Evolutionary conservation across 2,329 filamentous ascomycete genomes (phyloP), one percentile per base, ranked within the genome.

Genomic region (Botrytis porri): DNA sequence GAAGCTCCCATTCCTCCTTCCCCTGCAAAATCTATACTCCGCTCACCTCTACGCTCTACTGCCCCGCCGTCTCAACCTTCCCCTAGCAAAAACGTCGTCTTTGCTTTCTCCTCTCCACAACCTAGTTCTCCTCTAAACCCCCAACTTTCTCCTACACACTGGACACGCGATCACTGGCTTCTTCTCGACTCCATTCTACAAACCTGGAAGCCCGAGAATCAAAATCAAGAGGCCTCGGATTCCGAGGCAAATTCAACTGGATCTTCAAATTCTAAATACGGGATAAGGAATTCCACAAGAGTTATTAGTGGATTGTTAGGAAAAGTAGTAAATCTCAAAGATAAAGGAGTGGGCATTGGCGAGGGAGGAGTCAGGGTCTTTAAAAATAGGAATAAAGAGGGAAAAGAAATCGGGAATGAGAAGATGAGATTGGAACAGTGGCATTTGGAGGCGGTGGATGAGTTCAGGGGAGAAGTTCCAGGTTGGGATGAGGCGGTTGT

Each of bases 371-470:
- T 70, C 14, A 63, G 67, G 39, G 3, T 45, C 10, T 63, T 63
- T 22, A 39, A 22, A 35, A 45, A 63, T 62, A 64, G 57, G 41
- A 29, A 60, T 10, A 43, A 60, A 25, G 43, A 59, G 25, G 29
- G 39, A 57, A 57, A 75, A 41, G 64, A 69, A 12, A 35, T 69
- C 60, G 63, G 77, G 43, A 76, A 76, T 12, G 76, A 78, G 43
- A 76, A 69, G 10, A 76, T 80, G 76, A 75, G 64, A 35, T 74
- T 81, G 35, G 75, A 81, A 69, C 79, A 80, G 73, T 81, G 80
- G 80, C 80, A 81, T 76, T 69, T 81, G 32, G 80, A 81, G 67
- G 79, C 75, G 69, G 79, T 81, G 29, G 80, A 80, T 76, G 77
- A 80, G 74, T 81, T 81, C 60, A 66, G 79, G 37, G 75, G 76